Evolutionary conservation across 2,329 filamentous ascomycete genomes (phyloP).

Genomic region (Pseudopithomyces chartarum): DNA sequence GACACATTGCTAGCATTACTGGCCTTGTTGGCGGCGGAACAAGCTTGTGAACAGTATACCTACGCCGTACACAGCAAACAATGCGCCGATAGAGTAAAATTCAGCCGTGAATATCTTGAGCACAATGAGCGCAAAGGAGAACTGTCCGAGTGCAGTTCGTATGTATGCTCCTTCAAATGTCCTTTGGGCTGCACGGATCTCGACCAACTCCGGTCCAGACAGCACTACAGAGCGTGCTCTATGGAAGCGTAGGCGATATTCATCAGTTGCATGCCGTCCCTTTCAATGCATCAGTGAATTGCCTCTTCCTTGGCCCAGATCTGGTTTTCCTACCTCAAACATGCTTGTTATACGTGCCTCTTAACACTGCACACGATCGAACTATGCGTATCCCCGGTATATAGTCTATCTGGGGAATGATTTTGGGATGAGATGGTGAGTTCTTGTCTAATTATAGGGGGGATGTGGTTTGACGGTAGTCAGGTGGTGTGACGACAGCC

Average conservation of each 20-base stretch:
- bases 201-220: conserved; percentile 83
- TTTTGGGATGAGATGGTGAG: neutral
- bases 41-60: conserved; percentile 82
- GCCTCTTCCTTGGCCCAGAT: neutral
- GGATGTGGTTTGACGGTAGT: neutral
- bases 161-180: conserved; percentile 98
- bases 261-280: conserved; percentile 68
- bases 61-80: conserved; percentile 90
- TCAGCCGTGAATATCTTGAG: conserved; percentile 96
- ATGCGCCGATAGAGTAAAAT: conserved; percentile 95
- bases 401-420: neutral
- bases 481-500: neutral
- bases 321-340: conserved; percentile 9
- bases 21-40: conserved; percentile 81
- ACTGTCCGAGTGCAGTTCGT: conserved; percentile 90
- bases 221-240: conserved; percentile 82
- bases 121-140: conserved; percentile 92
- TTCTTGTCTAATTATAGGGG: neutral
- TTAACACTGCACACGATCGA: neutral
- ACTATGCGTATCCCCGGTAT: too few relatives aligned
- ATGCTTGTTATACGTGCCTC: neutral
- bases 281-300: conserved; percentile 22
- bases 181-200: conserved; percentile 90
- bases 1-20: conserved; percentile 4
- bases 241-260: conserved; percentile 79